Evolutionary conservation across 2,329 filamentous ascomycete species (phyloP).

Genomic region (Grosmannia serpens): DNA sequence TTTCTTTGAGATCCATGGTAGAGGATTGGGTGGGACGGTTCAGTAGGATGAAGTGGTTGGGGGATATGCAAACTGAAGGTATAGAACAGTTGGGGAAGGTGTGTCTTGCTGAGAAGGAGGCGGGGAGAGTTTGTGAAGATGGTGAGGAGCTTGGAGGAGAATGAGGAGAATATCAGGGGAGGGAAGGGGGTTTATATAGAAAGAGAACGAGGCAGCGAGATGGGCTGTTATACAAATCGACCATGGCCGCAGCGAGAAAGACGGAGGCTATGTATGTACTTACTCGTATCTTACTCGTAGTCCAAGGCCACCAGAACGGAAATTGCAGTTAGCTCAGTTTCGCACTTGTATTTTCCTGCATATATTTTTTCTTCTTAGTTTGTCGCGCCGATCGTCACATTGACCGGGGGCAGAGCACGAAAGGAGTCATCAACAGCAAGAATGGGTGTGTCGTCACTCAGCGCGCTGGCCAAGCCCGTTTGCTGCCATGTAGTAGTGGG

Average conservation of each 20-base stretch:
- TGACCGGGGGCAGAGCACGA: not conserved
- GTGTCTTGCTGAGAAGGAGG: not conserved
- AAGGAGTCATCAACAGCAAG: not conserved
- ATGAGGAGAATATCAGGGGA: not conserved
- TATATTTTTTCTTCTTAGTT: not conserved
- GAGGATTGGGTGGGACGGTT: not conserved
- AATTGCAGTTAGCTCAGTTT: not conserved
- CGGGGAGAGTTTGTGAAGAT: not conserved
- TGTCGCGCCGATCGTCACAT: not conserved
- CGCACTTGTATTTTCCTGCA: not conserved
- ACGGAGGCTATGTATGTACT: not conserved
- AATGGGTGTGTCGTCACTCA: not conserved
- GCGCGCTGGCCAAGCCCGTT: not conserved
- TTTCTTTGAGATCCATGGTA: constrained; percentile 31
- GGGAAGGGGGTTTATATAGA: not conserved
- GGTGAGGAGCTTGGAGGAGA: not conserved
- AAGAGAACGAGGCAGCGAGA: not conserved
- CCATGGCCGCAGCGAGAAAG: not conserved
- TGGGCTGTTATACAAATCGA: not conserved
- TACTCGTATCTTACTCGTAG: not conserved
- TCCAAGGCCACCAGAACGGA: not conserved
- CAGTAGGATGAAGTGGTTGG: not conserved
- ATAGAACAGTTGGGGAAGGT: not conserved
- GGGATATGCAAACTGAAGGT: not conserved
- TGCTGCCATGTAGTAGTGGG: not conserved